Percentiles rank a stretch among this genome's conserved stretches.
phyloP scores from a whole-genome alignment of 495 filamentous ascomycete species.

The Penicillium roqueforti region DNA sequence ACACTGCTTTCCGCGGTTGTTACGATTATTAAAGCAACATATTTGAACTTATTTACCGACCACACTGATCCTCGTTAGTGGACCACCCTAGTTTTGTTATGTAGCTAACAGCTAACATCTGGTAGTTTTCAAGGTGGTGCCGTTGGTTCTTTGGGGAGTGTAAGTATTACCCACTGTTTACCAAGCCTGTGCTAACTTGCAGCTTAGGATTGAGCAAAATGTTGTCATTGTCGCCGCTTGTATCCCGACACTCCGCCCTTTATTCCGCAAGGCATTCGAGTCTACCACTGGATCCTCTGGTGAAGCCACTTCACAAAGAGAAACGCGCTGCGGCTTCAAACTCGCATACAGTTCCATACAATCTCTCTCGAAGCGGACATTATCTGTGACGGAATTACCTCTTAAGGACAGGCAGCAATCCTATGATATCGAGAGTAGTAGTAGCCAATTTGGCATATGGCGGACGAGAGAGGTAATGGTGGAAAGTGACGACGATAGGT shows the following conservation, averaged over 20 bases:
- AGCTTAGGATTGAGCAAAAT: constrained; percentile 20
- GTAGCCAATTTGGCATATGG: constrained; percentile 1
- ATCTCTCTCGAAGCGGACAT: not conserved
- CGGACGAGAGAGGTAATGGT: not conserved
- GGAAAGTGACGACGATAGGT: not conserved
- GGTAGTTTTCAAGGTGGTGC: constrained; percentile 14
- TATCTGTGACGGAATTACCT: constrained; percentile 10
- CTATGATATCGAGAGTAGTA: constrained; percentile 2
- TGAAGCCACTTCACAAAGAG: not conserved
- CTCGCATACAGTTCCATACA: constrained; percentile 1
- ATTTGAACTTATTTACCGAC: constrained; percentile 17
- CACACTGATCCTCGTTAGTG: constrained; percentile 17
- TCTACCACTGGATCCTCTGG: constrained; percentile 3
- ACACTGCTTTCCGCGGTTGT: constrained; percentile 22
- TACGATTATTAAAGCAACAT: constrained; percentile 18
- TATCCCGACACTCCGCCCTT: constrained; percentile 32
- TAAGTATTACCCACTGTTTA: constrained; percentile 8
- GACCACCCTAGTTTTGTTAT: not conserved
- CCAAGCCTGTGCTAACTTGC: not conserved
- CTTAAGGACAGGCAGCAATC: not conserved
- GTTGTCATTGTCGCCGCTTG: constrained; percentile 36
- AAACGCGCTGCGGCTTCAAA: constrained; percentile 1
- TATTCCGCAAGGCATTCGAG: constrained; percentile 21
- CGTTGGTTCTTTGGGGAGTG: constrained; percentile 19
- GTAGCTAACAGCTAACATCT: not conserved